phyloP scores from a whole-genome alignment of 2,329 filamentous ascomycete genomes.

The Cytospora piceicola region DNA sequence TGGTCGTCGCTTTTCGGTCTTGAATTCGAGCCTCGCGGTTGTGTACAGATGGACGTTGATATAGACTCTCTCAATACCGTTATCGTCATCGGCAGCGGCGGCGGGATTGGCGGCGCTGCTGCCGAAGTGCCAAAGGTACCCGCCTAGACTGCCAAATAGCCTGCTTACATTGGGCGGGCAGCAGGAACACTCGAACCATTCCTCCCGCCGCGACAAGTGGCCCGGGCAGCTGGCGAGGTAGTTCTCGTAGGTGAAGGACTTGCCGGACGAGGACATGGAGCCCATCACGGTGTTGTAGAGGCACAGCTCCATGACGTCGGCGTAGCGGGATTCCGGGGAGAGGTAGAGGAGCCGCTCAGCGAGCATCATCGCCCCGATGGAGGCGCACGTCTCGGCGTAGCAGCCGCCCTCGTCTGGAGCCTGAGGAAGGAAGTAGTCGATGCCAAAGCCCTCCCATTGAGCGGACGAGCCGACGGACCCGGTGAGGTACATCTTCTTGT shows the following conservation, averaged over 20 bases:
- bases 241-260: constrained; percentile 64
- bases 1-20: constrained; percentile 37
- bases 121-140: constrained; percentile 57
- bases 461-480: constrained; percentile 62
- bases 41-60: constrained; percentile 63
- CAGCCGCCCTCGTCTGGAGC: constrained; percentile 64
- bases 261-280: constrained; percentile 59
- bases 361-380: constrained; percentile 64
- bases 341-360: constrained; percentile 59
- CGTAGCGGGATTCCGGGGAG: constrained; percentile 56
- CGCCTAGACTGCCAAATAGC: constrained; percentile 59
- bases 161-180: constrained; percentile 64
- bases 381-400: constrained; percentile 65
- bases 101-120: constrained; percentile 33
- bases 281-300: constrained; percentile 65
- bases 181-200: constrained; percentile 64
- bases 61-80: constrained; percentile 36
- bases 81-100: constrained; percentile 33
- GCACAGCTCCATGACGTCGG: constrained; percentile 63
- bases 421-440: constrained; percentile 62
- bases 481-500: constrained; percentile 65
- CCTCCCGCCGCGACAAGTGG: constrained; percentile 53
- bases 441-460: constrained; percentile 64
- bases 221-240: constrained; percentile 59
- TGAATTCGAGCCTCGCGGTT: constrained; percentile 49